phyloP scores from a whole-genome alignment of 1,284 basidiomycete genomes.

The Bondarzewia mesenterica region DNA sequence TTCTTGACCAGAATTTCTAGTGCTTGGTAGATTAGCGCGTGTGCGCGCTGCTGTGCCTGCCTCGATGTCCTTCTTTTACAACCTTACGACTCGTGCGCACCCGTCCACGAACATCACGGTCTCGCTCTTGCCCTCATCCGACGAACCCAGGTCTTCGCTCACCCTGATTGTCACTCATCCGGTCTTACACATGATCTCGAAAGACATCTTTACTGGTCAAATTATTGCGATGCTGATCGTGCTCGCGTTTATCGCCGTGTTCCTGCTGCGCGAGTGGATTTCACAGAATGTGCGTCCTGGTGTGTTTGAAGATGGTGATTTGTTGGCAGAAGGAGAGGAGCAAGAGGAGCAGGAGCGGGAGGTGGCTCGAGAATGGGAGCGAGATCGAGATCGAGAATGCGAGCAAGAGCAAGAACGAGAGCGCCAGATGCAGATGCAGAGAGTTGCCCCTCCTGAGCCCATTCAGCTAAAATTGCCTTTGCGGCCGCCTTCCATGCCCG shows the following conservation, averaged over 20 bases:
- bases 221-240: constrained; percentile 89
- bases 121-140: constrained; percentile 11
- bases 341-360: background rate
- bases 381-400: constrained; percentile 13
- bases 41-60: constrained; percentile 30
- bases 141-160: constrained; percentile 17
- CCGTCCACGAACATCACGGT: constrained; percentile 14
- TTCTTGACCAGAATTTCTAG: constrained; percentile 28
- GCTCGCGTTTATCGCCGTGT: constrained; percentile 78
- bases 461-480: constrained; percentile 5
- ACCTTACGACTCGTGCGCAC: constrained; percentile 16
- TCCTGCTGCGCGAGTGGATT: constrained; percentile 94
- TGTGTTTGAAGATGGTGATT: constrained; percentile 68
- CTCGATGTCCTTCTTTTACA: constrained; percentile 14
- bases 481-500: too few relatives aligned
- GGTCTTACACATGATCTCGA: constrained; percentile 53
- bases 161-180: constrained; percentile 39
- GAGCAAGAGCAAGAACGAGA: constrained; percentile 5
- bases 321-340: constrained; percentile 2
- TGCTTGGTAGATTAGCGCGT: constrained; percentile 73
- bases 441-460: background rate
- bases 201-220: constrained; percentile 88
- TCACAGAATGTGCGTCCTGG: constrained; percentile 83
- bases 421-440: constrained; percentile 1
- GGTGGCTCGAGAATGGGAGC: background rate